Conservation (phyloP, 345 rosid species). For the Lepidium africanum region DNA sequence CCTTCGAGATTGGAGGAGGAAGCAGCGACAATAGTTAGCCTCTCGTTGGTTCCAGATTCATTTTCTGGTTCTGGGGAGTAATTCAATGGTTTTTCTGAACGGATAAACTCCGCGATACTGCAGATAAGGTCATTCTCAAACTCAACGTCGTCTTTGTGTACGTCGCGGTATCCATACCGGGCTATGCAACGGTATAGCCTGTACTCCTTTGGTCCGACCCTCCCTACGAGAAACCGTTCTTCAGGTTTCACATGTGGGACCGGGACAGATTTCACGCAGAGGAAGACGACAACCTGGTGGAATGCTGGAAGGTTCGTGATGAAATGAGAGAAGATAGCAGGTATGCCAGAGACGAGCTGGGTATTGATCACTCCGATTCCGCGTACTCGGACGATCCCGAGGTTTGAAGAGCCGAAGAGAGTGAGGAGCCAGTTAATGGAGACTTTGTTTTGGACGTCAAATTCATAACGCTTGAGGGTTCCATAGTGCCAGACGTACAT, state of each 20-base stretch:
- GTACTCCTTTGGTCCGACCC: constrained; percentile 81
- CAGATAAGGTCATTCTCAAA: constrained; percentile 82
- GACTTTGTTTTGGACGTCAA: constrained; percentile 90
- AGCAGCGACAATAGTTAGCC: constrained; percentile 69
- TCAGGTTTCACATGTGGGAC: constrained; percentile 89
- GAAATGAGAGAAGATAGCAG: constrained; percentile 95
- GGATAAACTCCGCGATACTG: constrained; percentile 74
- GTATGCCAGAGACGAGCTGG: constrained; percentile 90
- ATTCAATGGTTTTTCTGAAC: constrained; percentile 42
- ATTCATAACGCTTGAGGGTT: constrained; percentile 73
- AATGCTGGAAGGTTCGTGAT: constrained; percentile 99
- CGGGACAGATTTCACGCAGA: constrained; percentile 87
- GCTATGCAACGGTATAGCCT: constrained; percentile 85
- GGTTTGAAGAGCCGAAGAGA: constrained; percentile 53
- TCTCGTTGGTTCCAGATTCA: constrained; percentile 40
- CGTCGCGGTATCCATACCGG: constrained; percentile 84
- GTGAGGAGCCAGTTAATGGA: constrained; percentile 83
- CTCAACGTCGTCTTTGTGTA: constrained; percentile 77
- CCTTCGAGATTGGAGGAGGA: constrained; percentile 53
- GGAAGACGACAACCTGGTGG: constrained; percentile 89
- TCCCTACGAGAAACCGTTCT: constrained; percentile 85
- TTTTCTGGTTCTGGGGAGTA: constrained; percentile 18
- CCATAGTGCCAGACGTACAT: constrained; percentile 98
- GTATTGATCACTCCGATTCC: constrained; percentile 93
- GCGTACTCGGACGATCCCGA: constrained; percentile 77